phyloP scores from a whole-genome alignment of 345 rosid species.

The Dovyalis caffra region DNA sequence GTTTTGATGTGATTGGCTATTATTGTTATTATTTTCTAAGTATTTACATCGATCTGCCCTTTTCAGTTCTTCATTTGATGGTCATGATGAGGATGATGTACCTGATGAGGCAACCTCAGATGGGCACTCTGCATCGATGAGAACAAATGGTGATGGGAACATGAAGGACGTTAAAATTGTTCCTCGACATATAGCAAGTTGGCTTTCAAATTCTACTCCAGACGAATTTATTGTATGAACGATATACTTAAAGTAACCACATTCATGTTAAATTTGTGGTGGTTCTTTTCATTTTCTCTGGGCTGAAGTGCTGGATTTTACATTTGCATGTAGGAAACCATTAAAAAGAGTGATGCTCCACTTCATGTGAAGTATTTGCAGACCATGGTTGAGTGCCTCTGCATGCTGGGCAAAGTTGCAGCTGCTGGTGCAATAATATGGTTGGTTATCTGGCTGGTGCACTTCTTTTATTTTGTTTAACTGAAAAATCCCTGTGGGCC shows the following conservation, averaged over 20 bases:
- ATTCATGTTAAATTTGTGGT: conserved; percentile 7
- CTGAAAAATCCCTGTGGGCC: not conserved
- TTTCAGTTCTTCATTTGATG: conserved; percentile 82
- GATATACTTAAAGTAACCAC: conserved; percentile 16
- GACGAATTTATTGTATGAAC: conserved; percentile 85
- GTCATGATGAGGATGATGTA: conserved; percentile 70
- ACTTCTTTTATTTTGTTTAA: not conserved
- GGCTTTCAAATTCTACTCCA: conserved; percentile 87
- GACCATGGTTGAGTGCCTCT: conserved; percentile 96
- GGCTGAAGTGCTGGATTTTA: conserved; percentile 22
- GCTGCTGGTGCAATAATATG: conserved; percentile 97
- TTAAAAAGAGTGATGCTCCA: conserved; percentile 85
- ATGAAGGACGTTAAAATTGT: conserved; percentile 39
- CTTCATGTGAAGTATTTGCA: conserved; percentile 89
- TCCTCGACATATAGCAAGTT: conserved; percentile 62
- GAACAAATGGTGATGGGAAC: conserved; percentile 54
- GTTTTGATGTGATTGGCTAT: not conserved
- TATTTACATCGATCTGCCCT: conserved; percentile 12
- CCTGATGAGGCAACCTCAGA: conserved; percentile 59
- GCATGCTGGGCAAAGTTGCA: conserved; percentile 93
- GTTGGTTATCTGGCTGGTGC: conserved; percentile 48
- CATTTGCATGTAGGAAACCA: conserved; percentile 59
- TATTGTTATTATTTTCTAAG: conserved; percentile 5
- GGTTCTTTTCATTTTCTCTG: conserved; percentile 14
- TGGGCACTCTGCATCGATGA: conserved; percentile 32